Conservation (phyloP, 371 early-diverging fungal genomes). For the Chytridium lagenaria region DNA sequence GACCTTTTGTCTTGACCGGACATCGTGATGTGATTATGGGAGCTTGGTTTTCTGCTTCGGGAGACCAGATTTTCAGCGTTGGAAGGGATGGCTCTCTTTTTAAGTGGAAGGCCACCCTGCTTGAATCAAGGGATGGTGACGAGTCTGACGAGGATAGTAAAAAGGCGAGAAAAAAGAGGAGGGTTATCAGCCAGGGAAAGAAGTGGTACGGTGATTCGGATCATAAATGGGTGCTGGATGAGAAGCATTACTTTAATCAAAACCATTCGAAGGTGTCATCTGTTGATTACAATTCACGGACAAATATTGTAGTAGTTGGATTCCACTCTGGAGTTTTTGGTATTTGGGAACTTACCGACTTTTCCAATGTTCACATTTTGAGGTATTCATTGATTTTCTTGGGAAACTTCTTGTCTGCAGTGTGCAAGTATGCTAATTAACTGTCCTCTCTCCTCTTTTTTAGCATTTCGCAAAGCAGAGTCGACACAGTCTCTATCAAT, state of each 20-base stretch:
- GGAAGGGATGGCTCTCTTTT: slow-evolving; percentile 90
- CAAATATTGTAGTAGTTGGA: slow-evolving; percentile 86
- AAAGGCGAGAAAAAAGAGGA: slow-evolving; percentile 31
- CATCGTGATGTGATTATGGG: slow-evolving; percentile 86
- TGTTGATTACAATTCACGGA: slow-evolving; percentile 77
- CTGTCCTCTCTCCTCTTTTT: slow-evolving; percentile 15
- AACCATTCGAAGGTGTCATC: slow-evolving; percentile 75
- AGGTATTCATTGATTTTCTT: slow-evolving; percentile 57
- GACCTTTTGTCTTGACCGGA: slow-evolving; percentile 77
- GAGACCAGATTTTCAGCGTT: slow-evolving; percentile 80
- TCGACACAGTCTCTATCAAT: slow-evolving; percentile 88
- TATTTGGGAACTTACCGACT: slow-evolving; percentile 94
- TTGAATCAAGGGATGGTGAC: slow-evolving; percentile 53
- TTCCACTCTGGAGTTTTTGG: slow-evolving; percentile 95
- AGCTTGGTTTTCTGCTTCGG: slow-evolving; percentile 89
- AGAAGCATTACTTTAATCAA: slow-evolving; percentile 75
- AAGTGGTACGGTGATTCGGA: slow-evolving; percentile 7
- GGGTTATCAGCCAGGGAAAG: slow-evolving; percentile 11
- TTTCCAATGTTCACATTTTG: slow-evolving; percentile 84
- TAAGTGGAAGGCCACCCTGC: slow-evolving; percentile 65
- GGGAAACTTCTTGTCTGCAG: too few species aligned
- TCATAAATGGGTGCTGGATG: slow-evolving; percentile 66
- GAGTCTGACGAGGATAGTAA: slow-evolving; percentile 63
- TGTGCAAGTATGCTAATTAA: too few species aligned
- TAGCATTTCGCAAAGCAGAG: slow-evolving; percentile 92